phyloP scores from a whole-genome alignment of 768 basidiomycete genomes.

The Lenzites betulinus region DNA sequence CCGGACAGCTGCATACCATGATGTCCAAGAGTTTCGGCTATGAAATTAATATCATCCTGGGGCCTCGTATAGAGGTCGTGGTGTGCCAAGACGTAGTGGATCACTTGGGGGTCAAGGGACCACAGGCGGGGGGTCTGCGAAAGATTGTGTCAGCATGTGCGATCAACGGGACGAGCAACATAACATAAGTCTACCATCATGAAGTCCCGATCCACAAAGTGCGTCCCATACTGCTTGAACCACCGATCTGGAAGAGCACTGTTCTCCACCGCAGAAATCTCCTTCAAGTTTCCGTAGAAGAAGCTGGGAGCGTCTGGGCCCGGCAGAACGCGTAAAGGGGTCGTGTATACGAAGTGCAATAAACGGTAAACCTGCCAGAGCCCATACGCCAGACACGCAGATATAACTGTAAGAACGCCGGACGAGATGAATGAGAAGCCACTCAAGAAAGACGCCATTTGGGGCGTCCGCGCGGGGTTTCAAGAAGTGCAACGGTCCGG shows the following conservation, averaged over 20 bases:
- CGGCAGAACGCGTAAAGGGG: constrained; percentile 49
- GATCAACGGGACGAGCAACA: not conserved
- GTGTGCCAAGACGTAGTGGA: constrained; percentile 66
- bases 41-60: constrained; percentile 32
- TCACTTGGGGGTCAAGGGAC: constrained; percentile 54
- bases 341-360: constrained; percentile 17
- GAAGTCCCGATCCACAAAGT: constrained; percentile 44
- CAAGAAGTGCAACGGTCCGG: no score
- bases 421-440: not conserved
- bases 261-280: constrained; percentile 47
- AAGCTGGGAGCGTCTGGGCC: constrained; percentile 49
- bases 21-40: not conserved
- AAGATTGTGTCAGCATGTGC: constrained; percentile 21
- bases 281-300: constrained; percentile 51
- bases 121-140: constrained; percentile 11
- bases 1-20: not conserved
- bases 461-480: no score
- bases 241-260: constrained; percentile 39
- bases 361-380: not conserved
- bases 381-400: not conserved
- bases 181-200: constrained; percentile 40
- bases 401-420: not conserved
- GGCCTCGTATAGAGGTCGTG: constrained; percentile 59
- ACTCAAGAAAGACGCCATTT: not conserved
- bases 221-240: constrained; percentile 49